Percentiles rank a stretch among this genome's conserved stretches.
Conservation (phyloP, 202 grass and related monocot genomes). For the Setaria viridis region DNA sequence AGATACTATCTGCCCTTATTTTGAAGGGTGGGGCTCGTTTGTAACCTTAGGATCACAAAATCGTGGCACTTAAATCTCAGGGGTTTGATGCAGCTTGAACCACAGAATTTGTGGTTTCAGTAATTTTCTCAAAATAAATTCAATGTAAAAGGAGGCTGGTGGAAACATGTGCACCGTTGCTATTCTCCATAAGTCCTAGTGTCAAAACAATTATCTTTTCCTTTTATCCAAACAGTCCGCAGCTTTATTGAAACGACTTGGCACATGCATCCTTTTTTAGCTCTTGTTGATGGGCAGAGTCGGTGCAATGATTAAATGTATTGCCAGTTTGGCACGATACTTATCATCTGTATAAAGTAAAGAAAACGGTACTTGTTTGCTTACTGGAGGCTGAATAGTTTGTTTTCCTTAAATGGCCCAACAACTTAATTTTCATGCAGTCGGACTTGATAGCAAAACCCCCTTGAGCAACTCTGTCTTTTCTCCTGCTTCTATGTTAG, state of each 20-base stretch:
- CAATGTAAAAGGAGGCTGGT: neutral
- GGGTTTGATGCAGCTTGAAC: neutral
- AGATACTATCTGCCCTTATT: neutral
- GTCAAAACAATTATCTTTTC: neutral
- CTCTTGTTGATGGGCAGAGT: neutral
- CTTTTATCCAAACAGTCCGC: neutral
- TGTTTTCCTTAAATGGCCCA: conserved; percentile 8
- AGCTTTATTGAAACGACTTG: neutral
- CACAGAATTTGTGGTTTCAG: neutral
- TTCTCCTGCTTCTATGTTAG: neutral
- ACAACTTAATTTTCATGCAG: conserved; percentile 21
- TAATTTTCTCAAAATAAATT: neutral
- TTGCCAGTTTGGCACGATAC: neutral
- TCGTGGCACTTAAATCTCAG: neutral
- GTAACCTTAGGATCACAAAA: neutral
- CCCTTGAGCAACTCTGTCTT: neutral
- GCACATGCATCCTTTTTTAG: neutral
- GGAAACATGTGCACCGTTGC: neutral
- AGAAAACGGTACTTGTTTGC: conserved; percentile 27
- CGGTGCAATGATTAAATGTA: neutral
- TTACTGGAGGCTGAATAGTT: neutral
- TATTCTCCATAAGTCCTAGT: neutral
- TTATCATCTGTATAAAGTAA: conserved; percentile 23
- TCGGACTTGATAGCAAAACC: neutral
- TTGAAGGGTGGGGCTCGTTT: neutral